Evolutionary conservation across 1,284 basidiomycete genomes (phyloP), one percentile per base, ranked within the genome.

Genomic region (Ceratobasidium sp.): DNA sequence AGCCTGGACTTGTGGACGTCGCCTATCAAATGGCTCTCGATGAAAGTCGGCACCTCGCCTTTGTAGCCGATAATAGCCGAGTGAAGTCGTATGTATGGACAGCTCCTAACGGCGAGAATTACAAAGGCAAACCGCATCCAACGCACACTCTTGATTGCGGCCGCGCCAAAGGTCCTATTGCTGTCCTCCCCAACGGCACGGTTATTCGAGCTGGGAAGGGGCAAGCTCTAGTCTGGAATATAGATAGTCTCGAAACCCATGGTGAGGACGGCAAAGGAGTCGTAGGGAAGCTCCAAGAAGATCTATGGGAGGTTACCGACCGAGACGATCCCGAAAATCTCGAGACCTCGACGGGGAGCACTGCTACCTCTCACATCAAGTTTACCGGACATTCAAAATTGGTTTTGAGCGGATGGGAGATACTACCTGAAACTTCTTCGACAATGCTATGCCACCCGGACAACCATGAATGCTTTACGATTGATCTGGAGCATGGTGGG

Each of bases 281-380:
- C 52, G 52, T 52, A 2, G 67, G 48, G 23, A 33, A 33, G 4
- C 33, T 33, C 1, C 40, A 17, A 57, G 62, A 20, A 26, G 17
- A 48, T 17, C 3, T 23, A n/a, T 50, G 56, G 61, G 26, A 28
- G 50, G 40, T 33, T 44, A 17, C 50, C 26, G 65, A 33, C 4
- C 71, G 71, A 17, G 76, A 77, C 69, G 59, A 62, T 23, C 64
- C 64, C 6, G 76, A 77, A 20, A 57, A 69, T 0, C 48, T 77
- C 12, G 76, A 77, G 48, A 44, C 44, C 9, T 77, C 76, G 46
- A 42, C 66, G 6, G 76, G 76, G 15, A 57, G 52, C 56, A 3
- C 20, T 57, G 66, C 67, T 13, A 70, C 38, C 44, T 70, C 67
- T 28, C 28, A 46, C n/a, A 57, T 77, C 57, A 59, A 61, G n/a